A percentile compares a stretch with the other conserved stretches of the same genome.
Evolutionary conservation across 2,329 filamentous ascomycete genomes (phyloP).

Genomic region (Elsinoe fawcettii): DNA sequence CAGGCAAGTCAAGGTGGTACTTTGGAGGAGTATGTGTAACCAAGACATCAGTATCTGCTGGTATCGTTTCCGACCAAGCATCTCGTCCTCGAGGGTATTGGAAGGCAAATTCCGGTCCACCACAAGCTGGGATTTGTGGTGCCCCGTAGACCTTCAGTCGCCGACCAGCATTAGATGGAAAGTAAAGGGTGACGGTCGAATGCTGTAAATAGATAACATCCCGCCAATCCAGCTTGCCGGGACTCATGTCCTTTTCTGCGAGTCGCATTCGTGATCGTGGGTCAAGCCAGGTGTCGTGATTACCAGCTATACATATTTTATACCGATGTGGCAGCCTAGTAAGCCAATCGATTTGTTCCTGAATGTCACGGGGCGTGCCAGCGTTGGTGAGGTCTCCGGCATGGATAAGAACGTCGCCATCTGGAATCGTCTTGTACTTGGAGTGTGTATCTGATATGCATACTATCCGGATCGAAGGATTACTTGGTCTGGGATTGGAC

Average conservation of each 20-base stretch:
- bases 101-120: slow-evolving; percentile 66
- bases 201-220: slow-evolving; percentile 70
- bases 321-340: slow-evolving; percentile 63
- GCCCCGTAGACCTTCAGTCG: slow-evolving; percentile 68
- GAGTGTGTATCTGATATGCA: slow-evolving; percentile 88
- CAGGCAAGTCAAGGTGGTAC: slow-evolving; percentile 58
- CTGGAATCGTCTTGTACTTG: slow-evolving; percentile 50
- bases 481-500: slow-evolving; percentile 49
- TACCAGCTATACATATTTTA: slow-evolving; percentile 78
- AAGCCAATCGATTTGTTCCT: slow-evolving; percentile 80
- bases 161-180: slow-evolving; percentile 45
- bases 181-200: slow-evolving; percentile 54
- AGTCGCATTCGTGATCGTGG: slow-evolving; percentile 45
- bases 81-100: slow-evolving; percentile 61
- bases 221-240: slow-evolving; percentile 52
- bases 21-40: slow-evolving; percentile 75
- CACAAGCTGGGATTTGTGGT: slow-evolving; percentile 69
- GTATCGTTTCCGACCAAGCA: slow-evolving; percentile 66
- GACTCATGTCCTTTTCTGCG: neutral
- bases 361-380: slow-evolving; percentile 66
- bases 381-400: slow-evolving; percentile 74
- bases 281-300: slow-evolving; percentile 85
- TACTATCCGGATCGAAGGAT: slow-evolving; percentile 62
- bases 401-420: slow-evolving; percentile 80
- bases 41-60: slow-evolving; percentile 65